Percentiles rank a stretch among this genome's conserved stretches.
These are phyloP conservation scores for Polyporus arcularius DNA, from an alignment of 768 basidiomycete genomes.

Conservation along the genomic window DNA sequence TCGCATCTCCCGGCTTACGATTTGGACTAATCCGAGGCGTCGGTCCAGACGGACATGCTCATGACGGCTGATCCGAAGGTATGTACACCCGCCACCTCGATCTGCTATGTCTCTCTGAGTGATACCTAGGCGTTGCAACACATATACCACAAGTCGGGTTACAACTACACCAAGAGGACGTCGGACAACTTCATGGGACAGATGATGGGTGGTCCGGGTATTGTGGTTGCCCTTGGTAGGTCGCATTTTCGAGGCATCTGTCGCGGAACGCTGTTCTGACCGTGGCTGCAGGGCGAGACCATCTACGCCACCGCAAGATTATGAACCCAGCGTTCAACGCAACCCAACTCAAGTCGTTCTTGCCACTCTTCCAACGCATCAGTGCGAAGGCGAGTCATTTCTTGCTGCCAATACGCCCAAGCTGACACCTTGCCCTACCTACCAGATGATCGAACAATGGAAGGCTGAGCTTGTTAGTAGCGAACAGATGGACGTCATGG, in stretches of 20 bases:
- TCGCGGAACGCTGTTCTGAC: no score
- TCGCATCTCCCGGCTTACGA: no score
- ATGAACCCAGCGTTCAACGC: constrained; percentile 23
- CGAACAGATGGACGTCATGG: background rate
- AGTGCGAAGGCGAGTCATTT: constrained; percentile 12
- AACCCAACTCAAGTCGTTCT: constrained; percentile 18
- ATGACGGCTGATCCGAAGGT: constrained; percentile 18
- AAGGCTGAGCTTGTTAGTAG: constrained; percentile 12
- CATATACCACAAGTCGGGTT: constrained; percentile 28
- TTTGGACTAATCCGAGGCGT: no score
- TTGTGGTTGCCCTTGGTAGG: background rate
- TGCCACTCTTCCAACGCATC: constrained; percentile 22
- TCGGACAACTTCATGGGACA: constrained; percentile 1
- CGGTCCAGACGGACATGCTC: background rate
- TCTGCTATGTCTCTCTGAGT: background rate
- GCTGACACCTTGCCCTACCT: background rate
- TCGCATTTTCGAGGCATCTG: background rate
- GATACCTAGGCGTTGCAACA: constrained; percentile 25
- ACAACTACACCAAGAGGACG: constrained; percentile 23
- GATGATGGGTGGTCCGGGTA: constrained; percentile 3
- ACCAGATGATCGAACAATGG: constrained; percentile 24
- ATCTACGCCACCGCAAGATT: constrained; percentile 24
- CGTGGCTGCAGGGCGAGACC: constrained; percentile 6
- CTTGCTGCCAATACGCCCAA: no score
- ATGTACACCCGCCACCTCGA: background rate